These are phyloP conservation scores for Suillus subalutaceus DNA, from an alignment of 768 basidiomycete species.

Conservation along the genomic window DNA sequence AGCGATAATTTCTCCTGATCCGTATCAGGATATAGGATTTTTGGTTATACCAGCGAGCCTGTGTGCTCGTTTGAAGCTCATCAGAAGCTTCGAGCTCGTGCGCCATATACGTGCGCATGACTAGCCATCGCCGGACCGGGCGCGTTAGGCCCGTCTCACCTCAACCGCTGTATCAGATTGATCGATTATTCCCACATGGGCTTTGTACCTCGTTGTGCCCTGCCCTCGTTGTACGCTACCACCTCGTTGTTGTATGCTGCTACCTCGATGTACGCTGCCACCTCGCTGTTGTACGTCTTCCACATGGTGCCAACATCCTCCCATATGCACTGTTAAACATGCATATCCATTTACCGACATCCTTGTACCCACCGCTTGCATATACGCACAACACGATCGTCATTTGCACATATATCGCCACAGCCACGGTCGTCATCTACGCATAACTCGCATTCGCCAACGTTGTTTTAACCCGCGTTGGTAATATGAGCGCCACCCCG, in stretches of 20 bases:
- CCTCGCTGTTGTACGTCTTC: not conserved
- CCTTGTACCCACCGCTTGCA: not conserved
- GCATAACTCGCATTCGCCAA: not conserved
- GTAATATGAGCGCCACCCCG: not conserved
- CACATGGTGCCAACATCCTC: not conserved
- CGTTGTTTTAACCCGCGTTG: not conserved
- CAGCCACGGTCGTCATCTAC: not conserved
- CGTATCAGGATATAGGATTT: not conserved
- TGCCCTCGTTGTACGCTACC: not conserved
- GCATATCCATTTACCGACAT: not conserved
- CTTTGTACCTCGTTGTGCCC: not conserved
- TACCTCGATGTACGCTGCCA: not conserved
- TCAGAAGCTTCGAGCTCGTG: not conserved
- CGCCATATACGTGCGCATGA: not conserved
- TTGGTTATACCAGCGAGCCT: not conserved
- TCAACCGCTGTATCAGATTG: not conserved
- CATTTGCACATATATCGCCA: not conserved
- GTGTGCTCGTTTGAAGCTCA: not conserved
- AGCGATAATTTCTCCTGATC: constrained; percentile 8
- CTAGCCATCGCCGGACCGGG: not conserved
- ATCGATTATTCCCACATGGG: constrained; percentile 3
- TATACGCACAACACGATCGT: not conserved
- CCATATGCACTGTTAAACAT: not conserved
- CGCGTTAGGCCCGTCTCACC: not conserved
- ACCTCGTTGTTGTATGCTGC: not conserved